Conservation (phyloP, 805 yeast species). For the Starmerella davenportii region DNA sequence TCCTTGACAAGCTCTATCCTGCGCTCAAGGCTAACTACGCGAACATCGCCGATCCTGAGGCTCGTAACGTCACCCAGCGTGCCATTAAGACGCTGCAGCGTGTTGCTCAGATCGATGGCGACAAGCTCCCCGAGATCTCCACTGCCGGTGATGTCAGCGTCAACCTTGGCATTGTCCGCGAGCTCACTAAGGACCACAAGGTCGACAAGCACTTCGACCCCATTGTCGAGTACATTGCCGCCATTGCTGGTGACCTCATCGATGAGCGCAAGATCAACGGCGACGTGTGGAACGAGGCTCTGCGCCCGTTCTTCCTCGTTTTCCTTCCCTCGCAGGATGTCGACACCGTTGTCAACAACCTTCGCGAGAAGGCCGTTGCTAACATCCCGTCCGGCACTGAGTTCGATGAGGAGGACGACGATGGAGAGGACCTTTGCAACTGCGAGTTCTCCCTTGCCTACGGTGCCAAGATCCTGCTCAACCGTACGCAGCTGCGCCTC, state of each 20-base stretch:
- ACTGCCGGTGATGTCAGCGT: slow-evolving; percentile 94
- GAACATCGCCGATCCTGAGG: slow-evolving; percentile 99
- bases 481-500: slow-evolving; percentile 97
- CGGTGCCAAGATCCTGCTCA: slow-evolving; percentile 99
- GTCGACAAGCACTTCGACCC: slow-evolving; percentile 58
- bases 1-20: slow-evolving; percentile 89
- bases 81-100: slow-evolving; percentile 94
- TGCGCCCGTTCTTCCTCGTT: slow-evolving; percentile 88
- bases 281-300: slow-evolving; percentile 71
- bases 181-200: slow-evolving; percentile 46
- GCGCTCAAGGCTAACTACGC: slow-evolving; percentile 84
- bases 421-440: slow-evolving; percentile 99
- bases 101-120: slow-evolving; percentile 93
- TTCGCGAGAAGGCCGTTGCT: slow-evolving; percentile 90
- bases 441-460: slow-evolving; percentile 99
- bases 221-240: slow-evolving; percentile 70
- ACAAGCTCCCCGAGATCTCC: slow-evolving; percentile 87
- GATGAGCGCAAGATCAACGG: slow-evolving; percentile 95
- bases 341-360: slow-evolving; percentile 76
- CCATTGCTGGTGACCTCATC: slow-evolving; percentile 96
- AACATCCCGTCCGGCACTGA: slow-evolving; percentile 94
- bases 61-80: slow-evolving; percentile 94
- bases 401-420: slow-evolving; percentile 82
- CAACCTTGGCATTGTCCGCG: slow-evolving; percentile 64
- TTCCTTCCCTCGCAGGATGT: slow-evolving; percentile 89